These are phyloP conservation scores for Arthrobotrys musiformis DNA, from an alignment of 2,329 filamentous ascomycete species.

Conservation along the genomic window DNA sequence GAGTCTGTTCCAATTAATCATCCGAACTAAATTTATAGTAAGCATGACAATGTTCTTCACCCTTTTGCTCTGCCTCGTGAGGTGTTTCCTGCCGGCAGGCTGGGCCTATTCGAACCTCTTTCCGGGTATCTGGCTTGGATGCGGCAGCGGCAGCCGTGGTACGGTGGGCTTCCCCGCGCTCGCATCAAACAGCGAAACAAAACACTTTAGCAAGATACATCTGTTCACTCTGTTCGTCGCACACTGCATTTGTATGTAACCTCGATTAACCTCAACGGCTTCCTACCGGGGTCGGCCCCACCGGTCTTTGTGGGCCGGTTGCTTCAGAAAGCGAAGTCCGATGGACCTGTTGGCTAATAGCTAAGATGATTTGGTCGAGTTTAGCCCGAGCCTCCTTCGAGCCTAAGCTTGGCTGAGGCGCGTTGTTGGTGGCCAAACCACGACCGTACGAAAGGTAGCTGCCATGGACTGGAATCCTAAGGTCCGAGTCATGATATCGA, in stretches of 20 bases:
- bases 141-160: conserved; percentile 19
- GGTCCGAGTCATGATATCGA: no score
- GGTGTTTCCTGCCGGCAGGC: conserved; percentile 4
- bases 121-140: conserved; percentile 23
- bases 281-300: background rate
- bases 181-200: conserved; percentile 12
- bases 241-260: background rate
- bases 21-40: background rate
- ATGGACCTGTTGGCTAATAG: background rate
- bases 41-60: no score
- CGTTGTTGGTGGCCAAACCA: no score
- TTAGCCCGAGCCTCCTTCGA: background rate
- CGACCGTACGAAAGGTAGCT: no score
- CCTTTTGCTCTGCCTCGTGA: background rate
- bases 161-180: conserved; percentile 8
- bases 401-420: no score
- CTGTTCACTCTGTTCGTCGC: background rate
- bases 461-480: no score
- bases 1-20: background rate
- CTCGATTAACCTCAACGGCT: background rate
- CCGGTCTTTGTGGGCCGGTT: background rate
- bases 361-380: background rate
- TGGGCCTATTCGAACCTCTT: conserved; percentile 19
- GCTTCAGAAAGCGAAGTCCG: background rate
- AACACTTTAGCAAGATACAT: conserved; percentile 15